Evolutionary conservation across 2,329 filamentous ascomycete genomes (phyloP).

Genomic region (Ambrosiella xylebori): DNA sequence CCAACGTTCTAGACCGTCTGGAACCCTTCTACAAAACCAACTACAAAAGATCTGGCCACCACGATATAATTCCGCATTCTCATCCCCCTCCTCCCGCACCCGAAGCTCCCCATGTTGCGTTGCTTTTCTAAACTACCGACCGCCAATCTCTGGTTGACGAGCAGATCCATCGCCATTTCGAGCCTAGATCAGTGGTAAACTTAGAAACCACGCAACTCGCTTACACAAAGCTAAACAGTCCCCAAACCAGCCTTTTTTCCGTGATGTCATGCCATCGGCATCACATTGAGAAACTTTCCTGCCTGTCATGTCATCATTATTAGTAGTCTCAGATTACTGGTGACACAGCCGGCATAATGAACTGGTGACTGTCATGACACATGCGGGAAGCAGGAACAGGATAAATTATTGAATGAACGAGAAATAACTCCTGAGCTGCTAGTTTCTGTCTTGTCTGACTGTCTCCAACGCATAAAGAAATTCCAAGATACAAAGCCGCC

Average conservation of each 20-base stretch:
- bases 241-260: neutral
- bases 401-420: neutral
- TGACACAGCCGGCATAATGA: neutral
- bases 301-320: neutral
- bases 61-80: too few species aligned
- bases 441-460: too few species aligned
- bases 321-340: neutral
- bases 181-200: neutral
- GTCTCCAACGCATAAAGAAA: too few species aligned
- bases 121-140: too few species aligned
- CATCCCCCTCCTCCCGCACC: too few species aligned
- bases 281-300: neutral
- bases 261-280: neutral
- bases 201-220: neutral
- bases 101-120: too few species aligned
- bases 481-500: too few species aligned
- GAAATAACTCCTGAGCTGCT: too few species aligned
- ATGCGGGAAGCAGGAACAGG: neutral
- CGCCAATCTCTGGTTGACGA: neutral
- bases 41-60: too few species aligned
- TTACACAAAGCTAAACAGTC: neutral
- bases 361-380: neutral
- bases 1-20: too few species aligned
- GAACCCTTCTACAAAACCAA: too few species aligned
- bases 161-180: neutral